Base-by-base conservation (phyloP, 108 stramenopile species). In the Cyclotella cryptica region DNA sequence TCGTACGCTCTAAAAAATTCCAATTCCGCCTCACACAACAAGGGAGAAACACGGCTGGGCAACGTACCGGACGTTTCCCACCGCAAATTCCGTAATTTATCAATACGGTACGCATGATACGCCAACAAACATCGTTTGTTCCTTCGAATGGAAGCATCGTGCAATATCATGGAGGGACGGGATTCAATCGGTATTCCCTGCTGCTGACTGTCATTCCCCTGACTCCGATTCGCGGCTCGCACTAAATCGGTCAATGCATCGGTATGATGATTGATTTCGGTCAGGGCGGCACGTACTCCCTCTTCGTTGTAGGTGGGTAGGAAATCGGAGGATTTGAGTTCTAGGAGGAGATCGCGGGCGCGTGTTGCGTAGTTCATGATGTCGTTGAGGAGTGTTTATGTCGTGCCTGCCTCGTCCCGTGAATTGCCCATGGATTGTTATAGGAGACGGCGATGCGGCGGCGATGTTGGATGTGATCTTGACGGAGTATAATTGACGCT, bases 101-200 rank as follows among this genome's bases (percentile, higher is more conserved):
- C 89, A 14, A 92, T 66, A 15, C 97, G 89, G 41, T 84, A 64
- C 55, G 89, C 80, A 76, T 96, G 92, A 77, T 98, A 98, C 26
- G 96, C 90, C 49, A 98, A 88, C 43, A 98, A 81, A 74, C 96
- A 97, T 41, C 96, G 96, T 75, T 97, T 98, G 74, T 97, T 93
- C 6, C 97, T 89, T 52, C 87, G 89, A 65, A 97, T 94, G 53
- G 91, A 81, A 5, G 85, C 92, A 66, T 96, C 88, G 74, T 97
- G 96, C 49, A 96, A 78, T 47, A 97, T 71, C 54, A 98, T 77
- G 63, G 88, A 82, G 12, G 92, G 92, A 35, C 92, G 90, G 12
- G 74, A 67, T 39, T 78, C 69, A 64, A 90, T 86, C 58, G 77
- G 66, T 3, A 81, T 73, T 52, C 86, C 86, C 15, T 72, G 19